Percentiles rank a stretch among this genome's conserved stretches.
These are phyloP conservation scores for Colletotrichum destructivum DNA, from an alignment of 2,329 filamentous ascomycete species.

Conservation along the genomic window DNA sequence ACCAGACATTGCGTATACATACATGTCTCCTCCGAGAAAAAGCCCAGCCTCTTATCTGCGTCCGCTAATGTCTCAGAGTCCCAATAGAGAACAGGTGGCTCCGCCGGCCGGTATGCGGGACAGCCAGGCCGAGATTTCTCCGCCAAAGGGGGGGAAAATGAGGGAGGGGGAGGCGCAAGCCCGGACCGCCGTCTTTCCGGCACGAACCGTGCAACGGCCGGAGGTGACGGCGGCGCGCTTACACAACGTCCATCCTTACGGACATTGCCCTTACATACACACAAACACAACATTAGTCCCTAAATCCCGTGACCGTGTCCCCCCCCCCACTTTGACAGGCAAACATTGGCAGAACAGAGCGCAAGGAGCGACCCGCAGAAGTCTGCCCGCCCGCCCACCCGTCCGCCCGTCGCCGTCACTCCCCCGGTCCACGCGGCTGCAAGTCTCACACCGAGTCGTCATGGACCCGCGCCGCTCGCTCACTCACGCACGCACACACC, in stretches of 20 bases:
- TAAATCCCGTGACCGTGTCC: not conserved
- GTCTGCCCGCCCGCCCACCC: not conserved
- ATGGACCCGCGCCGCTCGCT: not conserved
- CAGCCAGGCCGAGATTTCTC: not conserved
- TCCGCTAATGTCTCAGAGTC: not conserved
- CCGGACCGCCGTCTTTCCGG: conserved; percentile 32
- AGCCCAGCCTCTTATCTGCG: not conserved
- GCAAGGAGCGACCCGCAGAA: too few species aligned
- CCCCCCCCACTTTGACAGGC: not conserved
- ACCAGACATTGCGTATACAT: too few species aligned
- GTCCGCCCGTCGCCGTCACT: not conserved
- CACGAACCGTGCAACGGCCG: conserved; percentile 20
- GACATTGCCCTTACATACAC: not conserved
- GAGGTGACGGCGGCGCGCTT: not conserved
- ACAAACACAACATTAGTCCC: too few species aligned
- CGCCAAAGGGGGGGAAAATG: not conserved
- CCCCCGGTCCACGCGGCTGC: conserved; percentile 8
- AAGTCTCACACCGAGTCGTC: conserved; percentile 21
- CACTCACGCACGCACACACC: not conserved
- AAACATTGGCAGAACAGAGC: not conserved
- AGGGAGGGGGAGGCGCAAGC: conserved; percentile 10
- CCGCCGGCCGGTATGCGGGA: conserved; percentile 1
- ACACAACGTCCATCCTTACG: not conserved
- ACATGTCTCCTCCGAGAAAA: not conserved
- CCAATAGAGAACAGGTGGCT: not conserved